phyloP scores from a whole-genome alignment of 441 rosid species.

The Codiaeum variegatum region DNA sequence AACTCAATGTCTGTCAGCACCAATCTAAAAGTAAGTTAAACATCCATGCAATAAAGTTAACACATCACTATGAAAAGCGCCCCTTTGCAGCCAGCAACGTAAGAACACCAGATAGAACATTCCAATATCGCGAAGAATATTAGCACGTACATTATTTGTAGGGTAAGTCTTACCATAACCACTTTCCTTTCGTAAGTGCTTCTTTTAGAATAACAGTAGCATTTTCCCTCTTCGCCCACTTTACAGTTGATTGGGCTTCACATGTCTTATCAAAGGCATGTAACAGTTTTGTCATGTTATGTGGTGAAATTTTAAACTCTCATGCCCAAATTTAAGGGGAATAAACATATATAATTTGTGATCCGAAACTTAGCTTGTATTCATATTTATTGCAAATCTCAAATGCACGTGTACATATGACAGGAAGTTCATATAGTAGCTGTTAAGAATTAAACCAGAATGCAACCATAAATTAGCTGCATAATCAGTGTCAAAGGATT shows the following conservation, averaged over 20 bases:
- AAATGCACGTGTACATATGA: background rate
- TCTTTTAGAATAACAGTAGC: conserved; percentile 57
- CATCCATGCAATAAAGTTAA: background rate
- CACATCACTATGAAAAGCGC: background rate
- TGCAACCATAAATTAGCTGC: background rate
- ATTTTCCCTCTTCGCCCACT: conserved; percentile 69
- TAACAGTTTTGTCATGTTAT: conserved; percentile 14
- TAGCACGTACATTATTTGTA: background rate
- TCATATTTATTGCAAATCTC: background rate
- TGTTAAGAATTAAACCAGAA: conserved; percentile 1
- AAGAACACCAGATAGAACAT: background rate
- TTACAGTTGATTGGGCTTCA: conserved; percentile 47
- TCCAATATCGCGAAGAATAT: background rate
- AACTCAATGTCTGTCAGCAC: background rate
- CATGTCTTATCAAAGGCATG: conserved; percentile 57
- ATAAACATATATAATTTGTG: conserved; percentile 3
- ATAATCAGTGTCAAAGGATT: background rate
- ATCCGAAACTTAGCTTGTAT: conserved; percentile 1
- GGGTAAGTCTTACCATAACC: conserved; percentile 70
- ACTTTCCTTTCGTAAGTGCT: conserved; percentile 77
- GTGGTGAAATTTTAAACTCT: background rate
- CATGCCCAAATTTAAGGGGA: background rate
- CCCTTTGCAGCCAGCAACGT: background rate
- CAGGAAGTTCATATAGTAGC: background rate
- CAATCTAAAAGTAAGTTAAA: background rate